phyloP scores from a whole-genome alignment of 176 grass and related monocot species.

The Phoenix dactylifera region DNA sequence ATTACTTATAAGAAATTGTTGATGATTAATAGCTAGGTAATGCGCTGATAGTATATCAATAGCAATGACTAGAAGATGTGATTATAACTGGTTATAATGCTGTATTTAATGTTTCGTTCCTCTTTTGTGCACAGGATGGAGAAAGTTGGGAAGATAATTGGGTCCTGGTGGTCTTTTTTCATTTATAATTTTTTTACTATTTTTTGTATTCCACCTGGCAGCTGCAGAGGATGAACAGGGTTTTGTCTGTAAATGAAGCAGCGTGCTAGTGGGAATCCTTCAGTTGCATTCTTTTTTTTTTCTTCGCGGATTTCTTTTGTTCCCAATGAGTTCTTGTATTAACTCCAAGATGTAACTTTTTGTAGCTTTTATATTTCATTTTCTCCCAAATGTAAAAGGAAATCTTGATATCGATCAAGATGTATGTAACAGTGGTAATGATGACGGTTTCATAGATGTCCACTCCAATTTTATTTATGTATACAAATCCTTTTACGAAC shows the following conservation, averaged over 20 bases:
- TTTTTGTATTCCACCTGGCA: constrained; percentile 7
- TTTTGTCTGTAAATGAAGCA: neutral
- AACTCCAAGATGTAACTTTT: constrained; percentile 3
- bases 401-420: neutral
- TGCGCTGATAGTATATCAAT: neutral
- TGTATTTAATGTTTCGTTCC: neutral
- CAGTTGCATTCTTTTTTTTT: constrained; percentile 1
- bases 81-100: neutral
- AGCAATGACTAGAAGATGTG: constrained; percentile 14
- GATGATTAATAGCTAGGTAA: too few relatives aligned
- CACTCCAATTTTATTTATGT: constrained; percentile 11
- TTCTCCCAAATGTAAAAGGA: neutral
- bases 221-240: too few relatives aligned
- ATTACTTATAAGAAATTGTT: too few relatives aligned
- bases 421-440: constrained; percentile 2
- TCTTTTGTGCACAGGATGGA: constrained; percentile 35
- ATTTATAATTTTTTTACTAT: neutral
- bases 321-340: neutral
- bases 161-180: constrained; percentile 11
- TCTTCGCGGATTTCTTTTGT: neutral
- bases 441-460: neutral
- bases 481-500: too few relatives aligned
- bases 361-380: neutral
- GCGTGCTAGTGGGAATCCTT: neutral
- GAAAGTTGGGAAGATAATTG: constrained; percentile 25